A percentile compares a stretch with the other conserved stretches of the same genome.
Evolutionary conservation across 1,284 basidiomycete genomes (phyloP).

Genomic region (Takashimella koratensis): DNA sequence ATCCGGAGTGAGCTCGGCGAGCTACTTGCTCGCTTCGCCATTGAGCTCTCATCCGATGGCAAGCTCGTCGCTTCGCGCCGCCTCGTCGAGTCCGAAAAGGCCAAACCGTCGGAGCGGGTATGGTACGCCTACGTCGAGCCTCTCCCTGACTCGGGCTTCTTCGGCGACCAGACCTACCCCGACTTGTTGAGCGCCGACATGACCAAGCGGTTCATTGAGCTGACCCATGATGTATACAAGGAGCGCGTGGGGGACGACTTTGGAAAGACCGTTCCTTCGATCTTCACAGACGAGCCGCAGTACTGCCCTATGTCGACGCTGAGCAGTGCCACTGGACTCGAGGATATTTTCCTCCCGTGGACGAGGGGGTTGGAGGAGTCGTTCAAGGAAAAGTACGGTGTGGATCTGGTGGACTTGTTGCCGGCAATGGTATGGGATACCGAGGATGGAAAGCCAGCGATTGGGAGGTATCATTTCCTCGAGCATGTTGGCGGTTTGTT

Average conservation of each 20-base stretch:
- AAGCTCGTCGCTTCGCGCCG: constrained; percentile 16
- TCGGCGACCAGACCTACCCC: constrained; percentile 24
- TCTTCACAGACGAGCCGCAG: constrained; percentile 35
- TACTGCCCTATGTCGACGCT: constrained; percentile 19
- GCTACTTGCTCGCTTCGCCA: constrained; percentile 22
- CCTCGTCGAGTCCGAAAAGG: constrained; percentile 2
- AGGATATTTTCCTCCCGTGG: constrained; percentile 33
- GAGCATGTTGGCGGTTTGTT: constrained; percentile 25
- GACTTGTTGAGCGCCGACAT: constrained; percentile 23
- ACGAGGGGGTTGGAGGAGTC: constrained; percentile 12
- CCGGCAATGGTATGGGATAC: constrained; percentile 27
- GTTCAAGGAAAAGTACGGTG: constrained; percentile 10
- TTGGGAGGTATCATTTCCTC: constrained; percentile 18
- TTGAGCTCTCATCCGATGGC: constrained; percentile 12
- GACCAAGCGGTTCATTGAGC: constrained; percentile 24
- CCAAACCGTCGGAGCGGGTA: constrained; percentile 2
- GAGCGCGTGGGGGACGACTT: constrained; percentile 24
- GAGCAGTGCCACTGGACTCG: constrained; percentile 7
- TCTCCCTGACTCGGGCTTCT: constrained; percentile 22
- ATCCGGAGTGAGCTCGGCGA: constrained; percentile 26
- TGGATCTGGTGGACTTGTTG: constrained; percentile 19
- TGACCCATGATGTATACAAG: constrained; percentile 29
- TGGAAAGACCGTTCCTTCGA: constrained; percentile 22
- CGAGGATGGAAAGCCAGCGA: constrained; percentile 5
- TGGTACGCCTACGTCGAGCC: constrained; percentile 31